Base-by-base conservation (phyloP, 352 stramenopile genomes). In the Pythium periplocum region DNA sequence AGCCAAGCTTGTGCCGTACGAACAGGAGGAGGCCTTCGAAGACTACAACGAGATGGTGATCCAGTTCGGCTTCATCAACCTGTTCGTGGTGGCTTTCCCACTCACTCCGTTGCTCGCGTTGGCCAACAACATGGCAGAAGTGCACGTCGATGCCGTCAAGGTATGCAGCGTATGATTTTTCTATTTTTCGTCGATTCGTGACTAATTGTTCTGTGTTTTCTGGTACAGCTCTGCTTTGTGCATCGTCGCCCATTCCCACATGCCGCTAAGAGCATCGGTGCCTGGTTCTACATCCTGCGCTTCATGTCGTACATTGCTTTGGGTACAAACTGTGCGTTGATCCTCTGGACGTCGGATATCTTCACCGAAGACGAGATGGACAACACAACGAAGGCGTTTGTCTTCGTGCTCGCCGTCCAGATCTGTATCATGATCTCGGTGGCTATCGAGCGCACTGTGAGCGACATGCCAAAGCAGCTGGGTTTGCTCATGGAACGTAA, bases 51-150 rank as follows among this genome's bases (percentile, higher is more conserved):
- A 95, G 58, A 84, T 95, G 74, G 78, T 97, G 17, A 96, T 98
- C 51, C 91, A 98, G 81, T 97, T 97, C 57, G 95, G 93, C 43
- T 98, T 97, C 59, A 89, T 97, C 39, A 98, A 92, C 52, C 65
- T 98, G 39, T 98, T 98, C 59, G 90, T 96, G 0, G 83, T 90
- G 9, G 93, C 91, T 35, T 98, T 97, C 62, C 95, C 95, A 32
- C 64, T 98, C 48, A 96, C 93, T 38, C 86, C 93, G 36, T 49
- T 98, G 33, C 70, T 98, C 42, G 90, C 91, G 6, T 69, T 96
- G 45, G 62, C 81, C 39, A 96, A 97, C 55, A 97, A 98, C 62
- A 67, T 96, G 17, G 60, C 95, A 26, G 93, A 98, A 68, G 78
- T 96, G 17, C 87, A 96, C 52, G 78, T 95, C 11, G 87, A 97